These are phyloP conservation scores for Aaosphaeria pasadenensis DNA, from an alignment of 2,329 filamentous ascomycete species.

Conservation along the genomic window DNA sequence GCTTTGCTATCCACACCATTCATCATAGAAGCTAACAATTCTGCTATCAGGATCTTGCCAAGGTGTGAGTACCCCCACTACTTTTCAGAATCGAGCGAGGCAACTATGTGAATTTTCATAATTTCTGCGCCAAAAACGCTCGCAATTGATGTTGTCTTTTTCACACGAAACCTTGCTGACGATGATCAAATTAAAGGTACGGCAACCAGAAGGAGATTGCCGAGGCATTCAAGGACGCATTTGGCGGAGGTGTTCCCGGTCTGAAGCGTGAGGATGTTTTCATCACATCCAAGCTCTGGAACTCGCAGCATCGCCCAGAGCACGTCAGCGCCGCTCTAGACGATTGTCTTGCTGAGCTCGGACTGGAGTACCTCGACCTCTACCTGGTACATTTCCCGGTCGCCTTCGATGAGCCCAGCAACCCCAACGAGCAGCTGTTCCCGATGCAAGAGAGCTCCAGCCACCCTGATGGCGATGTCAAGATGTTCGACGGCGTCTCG, in stretches of 20 bases:
- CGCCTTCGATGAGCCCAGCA: constrained; percentile 50
- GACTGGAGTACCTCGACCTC: constrained; percentile 85
- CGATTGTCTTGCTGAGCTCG: constrained; percentile 70
- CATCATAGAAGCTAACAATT: not conserved
- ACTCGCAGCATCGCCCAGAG: constrained; percentile 73
- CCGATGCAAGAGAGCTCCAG: constrained; percentile 50
- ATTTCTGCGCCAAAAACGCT: no score
- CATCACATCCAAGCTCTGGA: constrained; percentile 83
- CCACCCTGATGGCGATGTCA: constrained; percentile 37
- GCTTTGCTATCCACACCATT: not conserved
- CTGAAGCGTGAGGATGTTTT: constrained; percentile 30
- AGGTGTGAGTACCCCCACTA: constrained; percentile 17
- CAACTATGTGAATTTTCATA: no score
- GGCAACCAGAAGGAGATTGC: constrained; percentile 31
- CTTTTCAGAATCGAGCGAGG: no score
- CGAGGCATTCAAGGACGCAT: constrained; percentile 33
- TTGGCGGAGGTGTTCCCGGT: constrained; percentile 1
- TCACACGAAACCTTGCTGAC: no score
- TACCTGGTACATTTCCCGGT: constrained; percentile 89
- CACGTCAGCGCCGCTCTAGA: constrained; percentile 72
- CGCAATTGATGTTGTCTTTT: no score
- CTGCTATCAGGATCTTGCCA: constrained; percentile 20
- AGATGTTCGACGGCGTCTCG: constrained; percentile 26
- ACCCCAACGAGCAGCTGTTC: constrained; percentile 55
- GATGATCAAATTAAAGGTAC: constrained; percentile 28